Base-by-base conservation (phyloP, 1,284 basidiomycete genomes). In the Bjerkandera adusta region DNA sequence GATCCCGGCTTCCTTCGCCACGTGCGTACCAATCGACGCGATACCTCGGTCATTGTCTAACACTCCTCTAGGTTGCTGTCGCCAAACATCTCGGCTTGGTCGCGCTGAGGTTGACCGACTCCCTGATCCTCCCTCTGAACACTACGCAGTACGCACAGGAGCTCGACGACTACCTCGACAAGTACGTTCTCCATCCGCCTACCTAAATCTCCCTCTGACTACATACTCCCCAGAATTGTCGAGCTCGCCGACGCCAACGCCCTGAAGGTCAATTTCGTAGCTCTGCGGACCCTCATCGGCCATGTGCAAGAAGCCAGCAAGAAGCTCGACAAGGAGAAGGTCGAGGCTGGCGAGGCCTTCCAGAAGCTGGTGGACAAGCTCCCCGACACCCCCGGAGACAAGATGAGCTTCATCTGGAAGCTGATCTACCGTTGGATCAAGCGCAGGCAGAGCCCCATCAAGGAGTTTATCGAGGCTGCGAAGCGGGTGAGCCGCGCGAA, bases 1-100 rank as follows among this genome's bases (percentile, higher is more conserved):
- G 90, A 92, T 60, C 83, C 85, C 1, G 76, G 75, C 3, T 92
- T 89, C 68, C 65, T 75, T 52, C 75, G 79, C 29, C 87, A 91
- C 61, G 79, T 80, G 51, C 40, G 71, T 63, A 16, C 0, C 12
- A 29, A 10, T 3, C 6, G 5, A 26, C 33, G 13, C 45, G 15
- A n/a, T 38, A 20, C 40, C 54, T 26, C 25, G 34, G 24, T 18
- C 45, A 26, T 22, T 43, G 49, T 26, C 1, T 5, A 13, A n/a
- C n/a, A n/a, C n/a, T n/a, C n/a, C n/a, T 35, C 8, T 54, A 85
- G 73, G 72, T 81, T 40, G 85, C 85, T 16, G 71, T 85, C 26
- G 77, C 88, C 13, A 81, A 87, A 58, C 75, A 84, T 53, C 64
- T 85, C 7, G 85, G 85, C 21, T 62, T 88, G 11, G 69, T 79